Evolutionary conservation across 306 rosid species (phyloP).

Genomic region (Fagus crenata): DNA sequence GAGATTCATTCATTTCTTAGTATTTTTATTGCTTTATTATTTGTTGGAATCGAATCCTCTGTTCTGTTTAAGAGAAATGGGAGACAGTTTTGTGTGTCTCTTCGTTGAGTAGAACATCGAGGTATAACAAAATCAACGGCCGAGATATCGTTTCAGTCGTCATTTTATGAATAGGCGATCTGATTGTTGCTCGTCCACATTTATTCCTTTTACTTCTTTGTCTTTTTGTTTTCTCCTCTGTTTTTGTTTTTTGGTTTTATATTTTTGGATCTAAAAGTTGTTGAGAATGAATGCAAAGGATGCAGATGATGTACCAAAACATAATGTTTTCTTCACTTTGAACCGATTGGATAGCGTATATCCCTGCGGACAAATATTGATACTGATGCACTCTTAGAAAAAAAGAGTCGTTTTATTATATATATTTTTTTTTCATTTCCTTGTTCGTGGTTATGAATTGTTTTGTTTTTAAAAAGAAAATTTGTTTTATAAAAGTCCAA

Average conservation of each 20-base stretch:
- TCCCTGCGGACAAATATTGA: neutral
- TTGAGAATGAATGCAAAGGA: neutral
- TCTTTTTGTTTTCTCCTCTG: neutral
- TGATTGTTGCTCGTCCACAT: constrained; percentile 83
- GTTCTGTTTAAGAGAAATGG: neutral
- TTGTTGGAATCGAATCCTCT: neutral
- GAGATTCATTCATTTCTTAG: neutral
- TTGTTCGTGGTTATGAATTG: too few species aligned
- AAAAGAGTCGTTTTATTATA: too few species aligned
- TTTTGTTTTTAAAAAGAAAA: too few species aligned
- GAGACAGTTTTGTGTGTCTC: constrained; percentile 39
- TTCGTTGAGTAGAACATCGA: constrained; percentile 37
- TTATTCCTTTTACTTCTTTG: neutral
- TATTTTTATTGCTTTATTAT: neutral
- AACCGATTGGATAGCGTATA: neutral
- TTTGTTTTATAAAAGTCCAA: too few species aligned
- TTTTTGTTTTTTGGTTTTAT: neutral
- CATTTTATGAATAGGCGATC: constrained; percentile 54
- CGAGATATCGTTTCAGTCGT: constrained; percentile 93
- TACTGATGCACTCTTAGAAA: too few species aligned
- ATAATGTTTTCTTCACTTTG: neutral
- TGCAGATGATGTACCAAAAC: constrained; percentile 27
- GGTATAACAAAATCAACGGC: constrained; percentile 49
- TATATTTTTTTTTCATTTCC: too few species aligned
- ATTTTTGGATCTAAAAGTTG: too few species aligned